Evolutionary conservation across 768 basidiomycete genomes (phyloP), one percentile per base, ranked within the genome.

Genomic region (Lentinula edodes): DNA sequence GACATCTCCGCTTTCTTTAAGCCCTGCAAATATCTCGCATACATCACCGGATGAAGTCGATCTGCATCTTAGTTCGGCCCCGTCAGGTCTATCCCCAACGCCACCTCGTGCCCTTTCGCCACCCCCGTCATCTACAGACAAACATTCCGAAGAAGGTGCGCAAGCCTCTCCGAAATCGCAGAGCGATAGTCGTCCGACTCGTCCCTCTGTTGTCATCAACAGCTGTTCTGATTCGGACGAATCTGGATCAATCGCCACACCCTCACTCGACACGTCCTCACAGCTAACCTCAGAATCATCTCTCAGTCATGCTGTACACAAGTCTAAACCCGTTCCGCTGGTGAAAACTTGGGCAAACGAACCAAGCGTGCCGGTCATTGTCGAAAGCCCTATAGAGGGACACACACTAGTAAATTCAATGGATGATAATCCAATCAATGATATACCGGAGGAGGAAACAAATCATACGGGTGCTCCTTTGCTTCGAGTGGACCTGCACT

Each of bases 311-410:
- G 66, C 68, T 3, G 60, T 63, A 15, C 67, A 73, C 36, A 63
- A 66, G 18, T 46, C 64, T 34, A 60, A 48, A 39, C 70, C 72
- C 10, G 38, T 41, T 43, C 60, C 65, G 13, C 65, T 68, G 34
- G 66, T 66, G 12, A 62, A 59, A 67, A 70, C 55, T 67, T 67
- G 48, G 51, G 34, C 57, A 28, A 61, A 28, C n/a, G 57, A 54
- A 41, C 57, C 38, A 36, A 54, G 42, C 36, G 64, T 71, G 32
- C 60, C 65, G 4, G 70, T 68, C 15, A 72, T 72, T 46, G 65
- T 69, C 16, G 78, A 80, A 69, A 78, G 73, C 59, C 75, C 78
- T 6, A 57, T 70, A 6, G 77, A 77, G 60, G 72, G 61, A 55
- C 48, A 71, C 39, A 52, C 62, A 32, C 61, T 63, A 38, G 58